Percentiles rank a stretch among this genome's conserved stretches.
phyloP scores from a whole-genome alignment of 2,329 filamentous ascomycete species.

The Penicillium fuscoglaucum region DNA sequence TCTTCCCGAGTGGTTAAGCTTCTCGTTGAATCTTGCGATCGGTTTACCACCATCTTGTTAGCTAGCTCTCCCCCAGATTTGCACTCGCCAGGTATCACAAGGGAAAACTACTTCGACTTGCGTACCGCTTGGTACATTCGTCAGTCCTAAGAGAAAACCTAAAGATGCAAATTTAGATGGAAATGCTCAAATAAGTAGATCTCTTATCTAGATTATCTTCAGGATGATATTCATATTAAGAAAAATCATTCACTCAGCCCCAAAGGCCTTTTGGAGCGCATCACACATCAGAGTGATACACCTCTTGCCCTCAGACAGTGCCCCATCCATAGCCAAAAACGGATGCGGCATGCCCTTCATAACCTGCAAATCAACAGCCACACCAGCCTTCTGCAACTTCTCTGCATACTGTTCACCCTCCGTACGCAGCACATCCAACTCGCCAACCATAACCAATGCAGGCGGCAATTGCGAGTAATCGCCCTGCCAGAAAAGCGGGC shows the following conservation, averaged over 20 bases:
- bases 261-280: constrained; percentile 34
- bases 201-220: not conserved
- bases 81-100: too few relatives aligned
- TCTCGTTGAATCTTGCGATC: too few relatives aligned
- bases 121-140: too few relatives aligned
- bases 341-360: constrained; percentile 60
- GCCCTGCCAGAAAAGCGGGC: constrained; percentile 53
- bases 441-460: constrained; percentile 56
- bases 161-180: too few relatives aligned
- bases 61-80: too few relatives aligned
- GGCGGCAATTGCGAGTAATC: constrained; percentile 54
- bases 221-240: not conserved
- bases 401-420: constrained; percentile 56
- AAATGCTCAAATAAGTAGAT: not conserved
- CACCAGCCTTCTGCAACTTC: constrained; percentile 50
- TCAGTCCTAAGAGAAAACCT: too few relatives aligned
- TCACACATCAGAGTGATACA: constrained; percentile 52
- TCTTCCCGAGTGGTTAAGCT: too few relatives aligned
- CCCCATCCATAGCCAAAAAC: constrained; percentile 60
- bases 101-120: too few relatives aligned
- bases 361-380: constrained; percentile 50
- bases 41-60: too few relatives aligned
- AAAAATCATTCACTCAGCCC: constrained; percentile 28
- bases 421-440: constrained; percentile 57
- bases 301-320: constrained; percentile 52